Evolutionary conservation across 2,329 filamentous ascomycete genomes (phyloP), one percentile per base, ranked within the genome.

Genomic region (Cercospora nicotianae): DNA sequence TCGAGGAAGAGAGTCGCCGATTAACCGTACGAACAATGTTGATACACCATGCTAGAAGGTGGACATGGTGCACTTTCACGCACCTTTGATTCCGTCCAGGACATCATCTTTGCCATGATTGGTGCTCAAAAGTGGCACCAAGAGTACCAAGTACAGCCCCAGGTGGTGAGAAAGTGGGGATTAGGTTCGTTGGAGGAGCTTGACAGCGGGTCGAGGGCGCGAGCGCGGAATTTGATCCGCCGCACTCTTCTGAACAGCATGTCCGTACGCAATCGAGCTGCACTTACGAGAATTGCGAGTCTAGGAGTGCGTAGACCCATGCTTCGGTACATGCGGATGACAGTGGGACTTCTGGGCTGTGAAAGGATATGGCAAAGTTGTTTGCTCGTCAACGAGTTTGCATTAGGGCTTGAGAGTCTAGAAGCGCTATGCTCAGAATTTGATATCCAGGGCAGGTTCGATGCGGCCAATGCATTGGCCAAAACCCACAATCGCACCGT

Each of bases 401-500:
- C 13, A 28, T n/a, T 26, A 28, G 13, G 23, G 23, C 7, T 53
- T 20, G 20, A 16, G 12, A 13, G 13, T 28, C 12, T 53, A 53
- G 20, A 53, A 12, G 13, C 12, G 23, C 48, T 53, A n/a, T 53
- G 13, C 12, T 45, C 45, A 72, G 33, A 65, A 70, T 23, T 64
- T 63, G 28, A 72, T 57, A 9, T 72, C 61, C 16, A 72, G 59
- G 6, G 70, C 81, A 20, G 84, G 83, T 66, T 85, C 70, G 67
- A 94, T 89, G 42, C 78, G 87, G 13, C 90, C 91, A 20, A 82
- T 81, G 71, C 90, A 92, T 70, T 92, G 87, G 2, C 92, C 91
- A 78, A 94, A 94, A 0, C 92, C 92, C 28, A 95, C 89, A 63
- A 89, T 82, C n/a, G 81, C 84, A 2, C 88, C 87, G 31, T 89